Conservation (phyloP, 768 basidiomycete species). For the Mycena capillaripes region DNA sequence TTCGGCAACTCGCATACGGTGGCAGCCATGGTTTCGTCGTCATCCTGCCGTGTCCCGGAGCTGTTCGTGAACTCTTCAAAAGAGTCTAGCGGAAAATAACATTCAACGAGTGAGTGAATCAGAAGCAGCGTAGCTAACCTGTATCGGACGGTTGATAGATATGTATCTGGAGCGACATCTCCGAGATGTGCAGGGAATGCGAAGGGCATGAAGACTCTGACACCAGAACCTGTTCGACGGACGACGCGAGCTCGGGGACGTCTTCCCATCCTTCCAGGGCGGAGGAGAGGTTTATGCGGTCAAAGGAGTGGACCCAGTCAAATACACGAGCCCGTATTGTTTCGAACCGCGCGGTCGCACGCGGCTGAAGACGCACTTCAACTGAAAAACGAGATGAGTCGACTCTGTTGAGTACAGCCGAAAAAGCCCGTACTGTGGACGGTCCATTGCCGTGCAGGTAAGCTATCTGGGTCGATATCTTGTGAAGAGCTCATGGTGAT, state of each 20-base stretch:
- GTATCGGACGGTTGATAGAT: constrained; percentile 86
- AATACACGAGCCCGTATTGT: constrained; percentile 77
- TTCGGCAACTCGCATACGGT: constrained; percentile 92
- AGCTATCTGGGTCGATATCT: constrained; percentile 8
- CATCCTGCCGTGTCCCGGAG: constrained; percentile 67
- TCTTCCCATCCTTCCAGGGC: constrained; percentile 85
- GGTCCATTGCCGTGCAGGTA: constrained; percentile 61
- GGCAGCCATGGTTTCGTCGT: constrained; percentile 88
- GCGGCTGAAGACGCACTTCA: constrained; percentile 82
- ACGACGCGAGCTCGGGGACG: constrained; percentile 74
- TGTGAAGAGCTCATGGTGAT: constrained; percentile 41
- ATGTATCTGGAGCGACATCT: constrained; percentile 82
- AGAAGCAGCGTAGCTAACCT: too few species aligned
- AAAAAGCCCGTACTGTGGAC: constrained; percentile 67
- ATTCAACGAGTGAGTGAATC: too few species aligned
- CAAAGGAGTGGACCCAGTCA: constrained; percentile 68
- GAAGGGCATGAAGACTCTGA: constrained; percentile 79
- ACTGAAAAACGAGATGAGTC: constrained; percentile 59
- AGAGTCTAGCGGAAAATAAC: too few species aligned
- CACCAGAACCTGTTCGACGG: constrained; percentile 83
- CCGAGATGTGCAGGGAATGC: constrained; percentile 64
- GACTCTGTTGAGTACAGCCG: not conserved
- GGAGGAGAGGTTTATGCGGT: constrained; percentile 79
- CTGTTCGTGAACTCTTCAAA: constrained; percentile 82
- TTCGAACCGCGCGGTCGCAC: constrained; percentile 82